Base-by-base conservation (phyloP, 2,329 filamentous ascomycete genomes). In the Cladophialophora carrionii region DNA sequence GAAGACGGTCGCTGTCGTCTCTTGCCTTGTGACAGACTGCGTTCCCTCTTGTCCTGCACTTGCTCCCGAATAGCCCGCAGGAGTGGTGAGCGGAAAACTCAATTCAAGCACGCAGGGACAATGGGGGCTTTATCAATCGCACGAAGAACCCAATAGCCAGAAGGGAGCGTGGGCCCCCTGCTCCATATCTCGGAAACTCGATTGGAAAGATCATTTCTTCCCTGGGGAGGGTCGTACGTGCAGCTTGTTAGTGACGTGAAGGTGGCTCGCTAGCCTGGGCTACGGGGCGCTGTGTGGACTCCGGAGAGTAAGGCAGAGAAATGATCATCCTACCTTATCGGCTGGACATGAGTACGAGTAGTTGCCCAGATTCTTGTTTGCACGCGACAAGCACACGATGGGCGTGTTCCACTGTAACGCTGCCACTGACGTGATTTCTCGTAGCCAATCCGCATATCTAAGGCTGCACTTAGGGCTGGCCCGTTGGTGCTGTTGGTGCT, bases 351-450 rank as follows among this genome's bases (percentile, higher is more conserved):
- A n/a, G n/a, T n/a, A n/a, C n/a, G n/a, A n/a, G n/a, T n/a, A 4
- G 51, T 34, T 26, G 49, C 12, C 59, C 51, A 24, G 59, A 46
- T 49, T 20, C 17, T 32, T 54, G 51, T 7, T 31, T 12, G 51
- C 49, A 61, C 49, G 51, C 59, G 59, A 61, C 58, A 43, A 61
- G 34, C 49, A 20, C 20, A 55, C 34, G 49, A 61, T 31, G 32
- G 51, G 59, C 48, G 57, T 22, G n/a, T 6, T 60, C 32, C 49
- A 37, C 26, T 61, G 59, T 55, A 61, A 61, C 59, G 51, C 59
- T 61, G 32, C 57, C 10, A 20, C 29, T 31, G 46, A 60, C 22
- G 22, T 53, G 24, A 22, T 12, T 6, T 52, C n/a, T 10, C 37
- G 12, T 20, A 61, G 20, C 59, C 59, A 61, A 61, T 61, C 49